A percentile compares a stretch with the other conserved stretches of the same genome.
phyloP scores from a whole-genome alignment of 2,329 filamentous ascomycete species.

The Furcasterigmium furcatum region DNA sequence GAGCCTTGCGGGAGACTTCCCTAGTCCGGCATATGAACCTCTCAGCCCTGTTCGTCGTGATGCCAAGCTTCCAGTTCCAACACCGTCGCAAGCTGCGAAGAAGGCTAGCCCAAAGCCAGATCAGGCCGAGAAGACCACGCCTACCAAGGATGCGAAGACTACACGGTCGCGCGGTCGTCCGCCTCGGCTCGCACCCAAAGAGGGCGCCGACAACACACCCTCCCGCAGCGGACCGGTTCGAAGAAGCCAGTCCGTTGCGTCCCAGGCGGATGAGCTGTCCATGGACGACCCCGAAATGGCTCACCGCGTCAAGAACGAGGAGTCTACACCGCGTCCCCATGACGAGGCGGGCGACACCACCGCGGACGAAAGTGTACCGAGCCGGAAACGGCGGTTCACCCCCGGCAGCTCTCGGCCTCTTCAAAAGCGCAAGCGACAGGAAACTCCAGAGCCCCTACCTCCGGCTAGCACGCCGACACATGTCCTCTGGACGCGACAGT shows the following conservation, averaged over 20 bases:
- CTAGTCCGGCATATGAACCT: conserved; percentile 55
- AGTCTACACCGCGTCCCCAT: conserved; percentile 47
- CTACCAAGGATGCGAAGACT: conserved; percentile 4
- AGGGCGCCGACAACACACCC: conserved; percentile 28
- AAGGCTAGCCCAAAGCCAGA: conserved; percentile 23
- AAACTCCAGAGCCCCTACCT: conserved; percentile 34
- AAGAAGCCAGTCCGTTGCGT: conserved; percentile 42
- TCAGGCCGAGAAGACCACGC: conserved; percentile 5
- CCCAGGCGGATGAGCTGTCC: conserved; percentile 44
- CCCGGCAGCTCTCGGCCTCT: conserved; percentile 30
- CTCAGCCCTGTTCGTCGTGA: conserved; percentile 50
- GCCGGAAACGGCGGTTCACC: conserved; percentile 31
- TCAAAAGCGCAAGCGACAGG: conserved; percentile 57
- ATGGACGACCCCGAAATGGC: conserved; percentile 35
- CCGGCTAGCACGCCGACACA: conserved; percentile 56
- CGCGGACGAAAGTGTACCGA: conserved; percentile 47
- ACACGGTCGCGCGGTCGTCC: conserved; percentile 24
- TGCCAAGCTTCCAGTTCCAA: conserved; percentile 29
- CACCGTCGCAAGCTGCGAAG: conserved; percentile 24
- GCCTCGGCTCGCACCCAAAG: conserved; percentile 30
- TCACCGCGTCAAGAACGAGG: conserved; percentile 57
- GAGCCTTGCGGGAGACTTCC: conserved; percentile 26
- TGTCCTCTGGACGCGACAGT: conserved; percentile 72
- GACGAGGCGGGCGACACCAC: conserved; percentile 56
- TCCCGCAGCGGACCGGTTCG: conserved; percentile 25